phyloP scores from a whole-genome alignment of 176 grass and related monocot genomes.

The Raddia distichophylla region DNA sequence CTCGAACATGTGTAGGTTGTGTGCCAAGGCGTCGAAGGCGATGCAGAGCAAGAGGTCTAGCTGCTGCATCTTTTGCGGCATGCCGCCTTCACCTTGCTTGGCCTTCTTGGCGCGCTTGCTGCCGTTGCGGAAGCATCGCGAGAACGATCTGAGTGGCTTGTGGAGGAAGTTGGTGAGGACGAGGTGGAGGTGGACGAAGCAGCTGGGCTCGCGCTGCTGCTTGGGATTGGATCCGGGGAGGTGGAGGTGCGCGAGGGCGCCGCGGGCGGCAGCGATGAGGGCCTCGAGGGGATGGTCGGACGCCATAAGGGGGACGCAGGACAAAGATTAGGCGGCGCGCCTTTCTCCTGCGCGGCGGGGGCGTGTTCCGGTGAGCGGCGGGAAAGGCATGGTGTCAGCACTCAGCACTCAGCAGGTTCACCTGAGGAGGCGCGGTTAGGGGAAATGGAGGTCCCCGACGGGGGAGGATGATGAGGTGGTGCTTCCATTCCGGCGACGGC shows the following conservation, averaged over 20 bases:
- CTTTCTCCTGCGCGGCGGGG: background rate
- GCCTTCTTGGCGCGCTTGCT: background rate
- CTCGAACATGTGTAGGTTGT: constrained; percentile 63
- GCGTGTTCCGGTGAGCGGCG: constrained; percentile 28
- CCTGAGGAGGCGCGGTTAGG: background rate
- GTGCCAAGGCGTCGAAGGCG: constrained; percentile 67
- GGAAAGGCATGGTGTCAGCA: background rate
- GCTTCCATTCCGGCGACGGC: background rate
- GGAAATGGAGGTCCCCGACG: background rate
- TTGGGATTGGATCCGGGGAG: constrained; percentile 37
- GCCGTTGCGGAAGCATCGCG: constrained; percentile 61
- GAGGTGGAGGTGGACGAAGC: constrained; percentile 58
- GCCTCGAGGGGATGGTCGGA: constrained; percentile 41
- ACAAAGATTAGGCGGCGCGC: background rate
- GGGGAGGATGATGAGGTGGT: background rate
- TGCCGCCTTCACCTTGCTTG: background rate
- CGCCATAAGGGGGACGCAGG: constrained; percentile 26
- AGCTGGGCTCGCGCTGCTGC: constrained; percentile 35
- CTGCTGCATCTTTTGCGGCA: constrained; percentile 17
- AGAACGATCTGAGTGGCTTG: constrained; percentile 64
- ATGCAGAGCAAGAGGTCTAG: constrained; percentile 79
- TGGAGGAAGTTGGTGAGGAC: constrained; percentile 69
- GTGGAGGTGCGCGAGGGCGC: constrained; percentile 32
- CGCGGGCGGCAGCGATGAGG: constrained; percentile 40
- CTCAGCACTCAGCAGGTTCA: too few relatives aligned